Base-by-base conservation (phyloP, 805 yeast species). In the Candida lessepsii region DNA sequence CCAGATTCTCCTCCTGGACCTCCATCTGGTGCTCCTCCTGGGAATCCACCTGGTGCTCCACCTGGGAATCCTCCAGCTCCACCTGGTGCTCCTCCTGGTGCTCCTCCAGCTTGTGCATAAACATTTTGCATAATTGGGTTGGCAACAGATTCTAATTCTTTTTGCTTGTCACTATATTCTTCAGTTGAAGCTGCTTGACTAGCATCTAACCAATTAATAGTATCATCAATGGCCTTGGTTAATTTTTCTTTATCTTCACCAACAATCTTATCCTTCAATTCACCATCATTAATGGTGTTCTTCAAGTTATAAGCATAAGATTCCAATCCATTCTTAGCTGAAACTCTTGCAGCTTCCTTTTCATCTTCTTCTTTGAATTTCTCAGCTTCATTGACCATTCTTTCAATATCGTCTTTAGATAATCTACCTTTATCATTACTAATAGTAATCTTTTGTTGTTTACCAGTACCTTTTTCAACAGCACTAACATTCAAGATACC, bases 351-450 rank as follows among this genome's bases (percentile, higher is more conserved):
- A 61, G 90, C 85, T 46, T 87, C 75, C 54, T 78, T 81, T 53
- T 81, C 83, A 69, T 91, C 98, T 67, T 89, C 95, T 56, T 86
- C 88, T 51, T 95, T 96, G 58, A 71, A 91, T 71, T 86, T 84
- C 70, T 89, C 98, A 54, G 97, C 97, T 62, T 91, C 98, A 60
- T 81, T 93, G 49, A 91, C 96, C 96, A 91, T 91, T 71, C 91
- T 87, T 57, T 91, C 97, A 57, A 91, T 90, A 49, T 89, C 96
- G 48, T 90, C 96, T 73, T 87, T 84, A 18, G 91, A 76, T 59
- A 89, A 78, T 76, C 97, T 86, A 58, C 96, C 96, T 75, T 87
- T 87, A 68, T 89, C 96, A 58, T 89, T 89, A 56, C 88, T 85
- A 62, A 89, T 89, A 41, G 96, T 87, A 60, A 89, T 86, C 56